A percentile compares a stretch with the other conserved stretches of the same genome.
These are phyloP conservation scores for Diplodia sapinea DNA, from an alignment of 2,329 filamentous ascomycete species.

Conservation along the genomic window DNA sequence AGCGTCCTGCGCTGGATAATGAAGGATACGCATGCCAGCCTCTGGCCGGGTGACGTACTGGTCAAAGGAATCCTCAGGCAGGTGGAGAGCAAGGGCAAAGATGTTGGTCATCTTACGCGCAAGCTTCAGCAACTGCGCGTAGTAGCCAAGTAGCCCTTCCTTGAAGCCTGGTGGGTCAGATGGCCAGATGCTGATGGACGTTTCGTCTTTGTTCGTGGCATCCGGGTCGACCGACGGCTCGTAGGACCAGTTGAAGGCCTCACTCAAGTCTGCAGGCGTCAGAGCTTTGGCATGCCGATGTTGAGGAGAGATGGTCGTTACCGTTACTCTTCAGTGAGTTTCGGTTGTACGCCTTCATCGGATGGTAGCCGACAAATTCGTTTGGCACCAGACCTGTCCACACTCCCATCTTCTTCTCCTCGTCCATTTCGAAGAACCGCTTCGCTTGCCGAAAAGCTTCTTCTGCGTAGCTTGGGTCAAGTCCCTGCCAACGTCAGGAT, in stretches of 20 bases:
- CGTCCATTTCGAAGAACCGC: slow-evolving; percentile 52
- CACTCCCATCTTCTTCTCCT: slow-evolving; percentile 56
- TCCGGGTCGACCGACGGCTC: slow-evolving; percentile 36
- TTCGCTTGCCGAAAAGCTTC: slow-evolving; percentile 48
- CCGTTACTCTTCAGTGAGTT: slow-evolving; percentile 58
- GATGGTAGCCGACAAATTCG: slow-evolving; percentile 47
- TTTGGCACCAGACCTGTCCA: slow-evolving; percentile 49
- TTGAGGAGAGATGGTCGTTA: slow-evolving; percentile 42
- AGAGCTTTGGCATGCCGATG: not conserved
- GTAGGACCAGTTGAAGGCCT: slow-evolving; percentile 40
- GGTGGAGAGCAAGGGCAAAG: slow-evolving; percentile 50
- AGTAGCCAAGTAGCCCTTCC: slow-evolving; percentile 45
- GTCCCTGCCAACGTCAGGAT: slow-evolving; percentile 32
- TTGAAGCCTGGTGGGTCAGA: slow-evolving; percentile 46
- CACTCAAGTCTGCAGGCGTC: slow-evolving; percentile 37
- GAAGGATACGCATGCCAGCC: slow-evolving; percentile 50
- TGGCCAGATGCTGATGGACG: slow-evolving; percentile 41
- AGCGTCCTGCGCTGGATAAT: slow-evolving; percentile 48
- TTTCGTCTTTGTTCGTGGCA: slow-evolving; percentile 31
- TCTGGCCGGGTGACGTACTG: slow-evolving; percentile 49
- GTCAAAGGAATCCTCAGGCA: slow-evolving; percentile 50
- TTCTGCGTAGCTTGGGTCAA: slow-evolving; percentile 42
- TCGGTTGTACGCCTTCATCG: slow-evolving; percentile 52
- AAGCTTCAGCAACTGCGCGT: slow-evolving; percentile 45
- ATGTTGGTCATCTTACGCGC: slow-evolving; percentile 46